These are phyloP conservation scores for Aureobasidium sp. DNA, from an alignment of 2,329 filamentous ascomycete species.

Conservation along the genomic window DNA sequence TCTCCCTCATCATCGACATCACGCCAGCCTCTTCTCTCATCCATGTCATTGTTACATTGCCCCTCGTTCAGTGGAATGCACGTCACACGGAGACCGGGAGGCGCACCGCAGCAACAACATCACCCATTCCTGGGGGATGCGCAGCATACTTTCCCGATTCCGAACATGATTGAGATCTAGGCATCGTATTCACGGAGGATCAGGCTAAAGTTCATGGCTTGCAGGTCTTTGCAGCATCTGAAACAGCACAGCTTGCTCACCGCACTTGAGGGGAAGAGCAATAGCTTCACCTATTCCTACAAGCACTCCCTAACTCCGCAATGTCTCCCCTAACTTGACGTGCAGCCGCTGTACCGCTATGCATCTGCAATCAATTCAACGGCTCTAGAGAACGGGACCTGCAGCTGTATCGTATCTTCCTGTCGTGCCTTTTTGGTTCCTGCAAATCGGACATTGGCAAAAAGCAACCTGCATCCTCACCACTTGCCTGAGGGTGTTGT, in stretches of 20 bases:
- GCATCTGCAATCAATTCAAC: conserved; percentile 4
- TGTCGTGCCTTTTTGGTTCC: conserved; percentile 4
- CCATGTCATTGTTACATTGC: conserved; percentile 15
- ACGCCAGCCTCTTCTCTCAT: background rate
- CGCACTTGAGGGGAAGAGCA: conserved; percentile 7
- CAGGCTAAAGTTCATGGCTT: conserved; percentile 7
- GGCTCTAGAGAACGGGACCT: conserved; percentile 8
- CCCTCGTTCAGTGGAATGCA: conserved; percentile 10
- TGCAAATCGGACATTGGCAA: conserved; percentile 8
- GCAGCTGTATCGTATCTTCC: conserved; percentile 1
- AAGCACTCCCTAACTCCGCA: conserved; percentile 2
- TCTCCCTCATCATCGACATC: background rate
- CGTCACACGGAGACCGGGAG: conserved; percentile 10
- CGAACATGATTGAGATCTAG: background rate
- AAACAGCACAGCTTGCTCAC: conserved; percentile 10
- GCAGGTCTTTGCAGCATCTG: conserved; percentile 5
- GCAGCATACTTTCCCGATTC: background rate
- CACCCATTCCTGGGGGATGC: conserved; percentile 7
- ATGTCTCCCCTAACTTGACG: background rate
- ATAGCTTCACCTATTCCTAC: background rate
- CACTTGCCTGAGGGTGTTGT: background rate
- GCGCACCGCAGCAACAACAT: background rate
- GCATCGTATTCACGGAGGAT: background rate
- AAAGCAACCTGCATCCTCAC: background rate
- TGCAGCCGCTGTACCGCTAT: conserved; percentile 12